Evolutionary conservation across 768 basidiomycete species (phyloP).

Genomic region (Tephrocybe sp.): DNA sequence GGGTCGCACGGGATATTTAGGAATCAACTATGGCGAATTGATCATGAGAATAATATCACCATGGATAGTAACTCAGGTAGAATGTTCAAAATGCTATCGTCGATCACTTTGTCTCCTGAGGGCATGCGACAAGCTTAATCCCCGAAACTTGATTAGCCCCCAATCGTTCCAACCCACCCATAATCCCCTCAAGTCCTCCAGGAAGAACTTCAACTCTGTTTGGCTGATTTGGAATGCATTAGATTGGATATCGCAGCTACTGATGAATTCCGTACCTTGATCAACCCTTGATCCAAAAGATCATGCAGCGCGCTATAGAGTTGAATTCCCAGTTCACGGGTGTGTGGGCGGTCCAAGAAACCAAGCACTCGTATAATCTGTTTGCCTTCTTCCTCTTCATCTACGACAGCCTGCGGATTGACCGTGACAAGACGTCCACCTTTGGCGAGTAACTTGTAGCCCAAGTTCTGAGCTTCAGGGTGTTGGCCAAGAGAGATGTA

Average conservation of each 20-base stretch:
- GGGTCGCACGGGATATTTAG: too few species aligned
- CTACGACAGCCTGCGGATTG: conserved; percentile 20
- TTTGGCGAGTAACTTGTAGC: conserved; percentile 31
- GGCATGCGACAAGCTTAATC: conserved; percentile 37
- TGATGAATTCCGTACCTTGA: neutral
- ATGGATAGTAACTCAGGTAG: too few species aligned
- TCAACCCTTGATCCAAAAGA: neutral
- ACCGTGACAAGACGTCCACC: conserved; percentile 32
- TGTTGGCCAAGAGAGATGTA: conserved; percentile 18
- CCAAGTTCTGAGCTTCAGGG: conserved; percentile 34
- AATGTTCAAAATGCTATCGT: too few species aligned
- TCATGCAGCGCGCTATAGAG: conserved; percentile 5
- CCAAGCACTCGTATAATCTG: conserved; percentile 4
- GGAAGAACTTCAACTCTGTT: conserved; percentile 35
- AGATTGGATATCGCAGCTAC: too few species aligned
- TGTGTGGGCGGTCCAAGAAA: conserved; percentile 3
- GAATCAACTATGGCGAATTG: too few species aligned
- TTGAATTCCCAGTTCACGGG: conserved; percentile 5
- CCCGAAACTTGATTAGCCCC: conserved; percentile 34
- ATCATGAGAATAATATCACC: too few species aligned
- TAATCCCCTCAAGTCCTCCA: conserved; percentile 34
- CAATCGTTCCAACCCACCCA: conserved; percentile 31
- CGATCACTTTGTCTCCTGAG: conserved; percentile 27
- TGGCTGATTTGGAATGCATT: conserved; percentile 23
- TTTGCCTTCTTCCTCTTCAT: conserved; percentile 8